These are phyloP conservation scores for Sicyos baderoa DNA, from an alignment of 306 rosid genomes.

Conservation along the genomic window DNA sequence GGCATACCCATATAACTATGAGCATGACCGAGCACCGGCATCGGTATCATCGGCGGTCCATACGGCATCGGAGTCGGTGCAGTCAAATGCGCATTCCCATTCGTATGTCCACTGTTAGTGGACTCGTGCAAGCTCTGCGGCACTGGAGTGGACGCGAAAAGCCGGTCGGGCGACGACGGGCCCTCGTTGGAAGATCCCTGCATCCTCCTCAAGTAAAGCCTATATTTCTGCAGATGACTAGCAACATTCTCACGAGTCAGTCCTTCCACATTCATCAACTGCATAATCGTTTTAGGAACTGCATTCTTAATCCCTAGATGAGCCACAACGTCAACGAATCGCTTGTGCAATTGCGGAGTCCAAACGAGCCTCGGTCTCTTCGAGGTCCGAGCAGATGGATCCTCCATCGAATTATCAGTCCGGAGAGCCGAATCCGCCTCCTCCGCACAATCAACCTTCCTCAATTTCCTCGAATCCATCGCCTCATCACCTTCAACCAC, in stretches of 20 bases:
- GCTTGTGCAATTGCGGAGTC: constrained; percentile 89
- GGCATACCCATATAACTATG: constrained; percentile 59
- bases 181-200: constrained; percentile 44
- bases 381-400: constrained; percentile 37
- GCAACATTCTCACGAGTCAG: constrained; percentile 94
- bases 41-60: constrained; percentile 26
- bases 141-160: constrained; percentile 71
- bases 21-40: constrained; percentile 40
- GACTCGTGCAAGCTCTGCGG: constrained; percentile 68
- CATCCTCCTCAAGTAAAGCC: constrained; percentile 87
- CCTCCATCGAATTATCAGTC: constrained; percentile 40
- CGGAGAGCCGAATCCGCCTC: constrained; percentile 62
- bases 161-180: constrained; percentile 65
- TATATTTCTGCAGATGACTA: constrained; percentile 84
- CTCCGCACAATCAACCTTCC: constrained; percentile 50
- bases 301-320: constrained; percentile 89
- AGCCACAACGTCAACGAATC: constrained; percentile 87
- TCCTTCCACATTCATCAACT: constrained; percentile 93
- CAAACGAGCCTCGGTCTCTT: constrained; percentile 88
- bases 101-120: constrained; percentile 25
- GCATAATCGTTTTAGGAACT: constrained; percentile 96
- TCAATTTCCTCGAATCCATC: constrained; percentile 44
- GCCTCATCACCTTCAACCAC: constrained; percentile 37
- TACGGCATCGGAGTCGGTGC: constrained; percentile 42
- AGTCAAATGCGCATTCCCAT: constrained; percentile 43